Evolutionary conservation across 1,284 basidiomycete species (phyloP), one percentile per base, ranked within the genome.

Genomic region (Puccinia triticina): DNA sequence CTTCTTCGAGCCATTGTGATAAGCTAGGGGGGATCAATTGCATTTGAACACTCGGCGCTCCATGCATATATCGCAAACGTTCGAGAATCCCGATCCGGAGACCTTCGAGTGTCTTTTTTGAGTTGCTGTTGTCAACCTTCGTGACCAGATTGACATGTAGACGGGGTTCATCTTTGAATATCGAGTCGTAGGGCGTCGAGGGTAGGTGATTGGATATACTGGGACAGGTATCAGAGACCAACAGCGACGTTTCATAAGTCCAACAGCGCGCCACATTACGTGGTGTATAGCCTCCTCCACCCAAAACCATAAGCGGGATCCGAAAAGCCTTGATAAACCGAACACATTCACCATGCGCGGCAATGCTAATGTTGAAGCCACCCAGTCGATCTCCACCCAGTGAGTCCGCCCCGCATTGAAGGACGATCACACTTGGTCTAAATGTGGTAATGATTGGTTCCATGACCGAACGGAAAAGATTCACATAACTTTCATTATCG

Each of bases 271-370:
- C 94, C 80, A 99, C 96, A 85, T 96, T 97, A 86, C 94, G 94
- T 85, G 95, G 93, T 1, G 93, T 96, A 87, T 99, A 99, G 0
- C 96, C 96, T 0, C 96, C 96, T 0, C 96, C 96, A 26, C 96
- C 96, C 1, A 99, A 88, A 10, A 97, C 93, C 23, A 99, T 89
- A 7, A 98, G 88, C 0, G 96, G 96, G 0, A 98, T 90, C 83
- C 92, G 92, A 88, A 94, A 98, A 81, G 92, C 92, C 85, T 96
- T 92, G 83, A 98, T 94, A 87, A 96, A 98, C 85, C 96, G 92
- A 18, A 99, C 96, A 87, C 96, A 98, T 88, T 98, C 96, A 50
- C 96, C 96, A 85, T 99, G 96, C 0, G 95, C 96, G n/a, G 94
- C 93, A 84, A 98, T 98, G n/a, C 94, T 96, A 16, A 99, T 90